Evolutionary conservation across 305 asterid species (phyloP), one percentile per base, ranked within the genome.

Genomic region (Salvia sclarea): DNA sequence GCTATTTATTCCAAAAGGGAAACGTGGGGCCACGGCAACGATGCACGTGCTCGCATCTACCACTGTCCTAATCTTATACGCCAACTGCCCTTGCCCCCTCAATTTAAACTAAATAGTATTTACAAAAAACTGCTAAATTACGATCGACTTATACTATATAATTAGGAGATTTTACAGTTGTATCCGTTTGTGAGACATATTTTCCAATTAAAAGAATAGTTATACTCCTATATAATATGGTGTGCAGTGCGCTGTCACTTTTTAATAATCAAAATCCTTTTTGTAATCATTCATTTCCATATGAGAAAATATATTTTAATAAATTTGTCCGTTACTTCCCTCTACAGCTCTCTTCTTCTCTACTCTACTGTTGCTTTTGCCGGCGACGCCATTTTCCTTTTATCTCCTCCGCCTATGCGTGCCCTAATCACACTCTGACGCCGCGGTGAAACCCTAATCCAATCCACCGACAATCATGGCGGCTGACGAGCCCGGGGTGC

Each of bases 401-500:
- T 16, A 11, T 41, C 28, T 50, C 8, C 16, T 1, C 13, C 24
- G 10, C 24, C 50, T 35, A 33, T 53, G 61, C 21, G 7, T 3
- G 1, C 41, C 9, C 20, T 1, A 6, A 44, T 48, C 11, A 1
- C 8, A 9, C 54, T 13, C 22, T 16, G 31, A 6, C 38, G 48
- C 20, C 0, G 28, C 53, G 6, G 24, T 30, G 2, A 22, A 59
- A 8, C 35, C 52, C 41, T 16, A 38, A 40, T 18, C 30, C 20
- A 13, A 3, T 9, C 5, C 64, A 50, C 50, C 38, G 20, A n/a
- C 1, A 61, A 38, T 8, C 43, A 77, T 77, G 81, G 78, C 66
- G 33, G 71, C 61, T 33, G 79, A 64, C 18, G 76, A 77, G 38
- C 60, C 22, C 57, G 61, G n/a, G 44, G 17, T 73, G 70, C 30